phyloP scores from a whole-genome alignment of 768 basidiomycete genomes.

The Glaciozyma martinii region DNA sequence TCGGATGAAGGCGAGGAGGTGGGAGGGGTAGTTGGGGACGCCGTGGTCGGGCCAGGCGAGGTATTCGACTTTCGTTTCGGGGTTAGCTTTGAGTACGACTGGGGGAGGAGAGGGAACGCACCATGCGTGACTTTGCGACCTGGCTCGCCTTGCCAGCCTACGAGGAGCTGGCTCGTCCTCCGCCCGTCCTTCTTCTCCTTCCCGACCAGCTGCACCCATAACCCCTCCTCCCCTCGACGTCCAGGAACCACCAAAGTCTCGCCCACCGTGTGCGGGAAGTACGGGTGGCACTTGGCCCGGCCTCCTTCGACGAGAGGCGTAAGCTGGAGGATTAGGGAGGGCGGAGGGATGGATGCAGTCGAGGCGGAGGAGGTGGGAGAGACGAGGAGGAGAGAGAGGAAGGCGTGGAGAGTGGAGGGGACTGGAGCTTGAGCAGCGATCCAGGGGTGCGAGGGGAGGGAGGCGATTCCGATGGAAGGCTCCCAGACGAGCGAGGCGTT shows the following conservation, averaged over 20 bases:
- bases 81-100: constrained; percentile 13
- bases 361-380: constrained; percentile 11
- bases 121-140: constrained; percentile 38
- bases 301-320: constrained; percentile 61
- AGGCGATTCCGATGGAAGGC: constrained; percentile 45
- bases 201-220: constrained; percentile 16
- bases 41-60: not conserved
- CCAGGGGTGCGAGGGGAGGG: constrained; percentile 53
- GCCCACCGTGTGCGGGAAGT: constrained; percentile 60
- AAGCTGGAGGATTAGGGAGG: constrained; percentile 64
- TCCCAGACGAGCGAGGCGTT: constrained; percentile 85
- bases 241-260: constrained; percentile 41
- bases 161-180: constrained; percentile 20
- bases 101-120: constrained; percentile 55
- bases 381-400: constrained; percentile 58
- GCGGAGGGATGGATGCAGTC: constrained; percentile 31
- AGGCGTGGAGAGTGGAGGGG: constrained; percentile 54
- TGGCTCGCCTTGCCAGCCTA: not conserved
- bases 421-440: constrained; percentile 59
- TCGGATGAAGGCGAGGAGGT: constrained; percentile 18
- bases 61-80: not conserved
- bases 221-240: constrained; percentile 38
- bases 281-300: constrained; percentile 67
- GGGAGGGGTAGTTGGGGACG: constrained; percentile 8
- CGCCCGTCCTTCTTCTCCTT: constrained; percentile 12